A percentile compares a stretch with the other conserved stretches of the same genome.
Evolutionary conservation across 345 rosid genomes (phyloP).

Genomic region (Cardiospermum halicacabum): DNA sequence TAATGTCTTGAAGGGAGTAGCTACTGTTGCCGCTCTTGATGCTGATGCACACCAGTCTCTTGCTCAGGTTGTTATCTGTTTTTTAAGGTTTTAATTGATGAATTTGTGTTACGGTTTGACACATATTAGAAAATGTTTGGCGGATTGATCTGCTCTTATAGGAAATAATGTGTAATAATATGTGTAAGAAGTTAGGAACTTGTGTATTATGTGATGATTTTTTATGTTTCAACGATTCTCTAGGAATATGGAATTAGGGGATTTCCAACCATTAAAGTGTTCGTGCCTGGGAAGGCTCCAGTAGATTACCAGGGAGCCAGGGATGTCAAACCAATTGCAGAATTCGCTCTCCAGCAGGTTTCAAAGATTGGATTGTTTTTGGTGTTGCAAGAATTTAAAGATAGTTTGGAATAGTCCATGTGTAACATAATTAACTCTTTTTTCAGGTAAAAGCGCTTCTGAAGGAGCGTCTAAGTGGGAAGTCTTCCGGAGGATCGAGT

Average conservation of each 20-base stretch:
- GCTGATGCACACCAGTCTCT: constrained; percentile 94
- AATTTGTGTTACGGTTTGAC: neutral
- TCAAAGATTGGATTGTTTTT: neutral
- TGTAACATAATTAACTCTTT: neutral
- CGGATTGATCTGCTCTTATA: neutral
- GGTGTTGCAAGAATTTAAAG: neutral
- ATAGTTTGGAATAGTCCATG: neutral
- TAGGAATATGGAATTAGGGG: constrained; percentile 92
- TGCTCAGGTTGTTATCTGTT: constrained; percentile 62
- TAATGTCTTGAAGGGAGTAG: constrained; percentile 71
- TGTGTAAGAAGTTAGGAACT: neutral
- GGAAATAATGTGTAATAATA: neutral
- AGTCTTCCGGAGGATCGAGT: constrained; percentile 69
- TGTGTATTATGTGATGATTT: neutral
- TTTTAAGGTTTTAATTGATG: neutral
- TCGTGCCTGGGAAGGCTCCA: constrained; percentile 82
- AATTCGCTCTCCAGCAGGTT: constrained; percentile 71
- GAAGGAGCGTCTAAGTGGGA: constrained; percentile 79
- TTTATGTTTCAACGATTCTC: constrained; percentile 10
- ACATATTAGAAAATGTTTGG: neutral
- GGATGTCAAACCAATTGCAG: constrained; percentile 77
- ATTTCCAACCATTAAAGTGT: constrained; percentile 90
- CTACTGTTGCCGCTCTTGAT: constrained; percentile 91
- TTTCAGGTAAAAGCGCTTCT: constrained; percentile 68
- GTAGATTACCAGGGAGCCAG: constrained; percentile 93